phyloP scores from a whole-genome alignment of 345 rosid species.

The Camelina hispida region DNA sequence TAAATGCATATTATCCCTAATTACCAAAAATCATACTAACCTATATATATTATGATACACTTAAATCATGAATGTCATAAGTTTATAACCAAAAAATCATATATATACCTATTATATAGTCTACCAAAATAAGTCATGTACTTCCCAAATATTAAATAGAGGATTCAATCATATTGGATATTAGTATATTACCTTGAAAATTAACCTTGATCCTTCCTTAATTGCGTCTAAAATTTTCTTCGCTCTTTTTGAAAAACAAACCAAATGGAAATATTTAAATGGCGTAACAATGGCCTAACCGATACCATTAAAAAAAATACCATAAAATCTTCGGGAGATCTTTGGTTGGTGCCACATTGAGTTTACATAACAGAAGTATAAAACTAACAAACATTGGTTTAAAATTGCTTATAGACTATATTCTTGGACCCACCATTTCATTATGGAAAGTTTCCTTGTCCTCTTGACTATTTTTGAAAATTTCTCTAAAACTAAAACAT shows the following conservation, averaged over 20 bases:
- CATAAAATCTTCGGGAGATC: conserved; percentile 37
- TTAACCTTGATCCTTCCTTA: no score
- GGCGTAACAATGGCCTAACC: background rate
- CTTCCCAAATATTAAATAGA: no score
- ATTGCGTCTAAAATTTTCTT: background rate
- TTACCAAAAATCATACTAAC: no score
- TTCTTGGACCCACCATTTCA: conserved; percentile 19
- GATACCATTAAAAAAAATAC: conserved; percentile 22
- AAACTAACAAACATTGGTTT: background rate
- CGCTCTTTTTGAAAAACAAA: background rate
- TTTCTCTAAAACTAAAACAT: no score
- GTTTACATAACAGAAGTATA: conserved; percentile 7
- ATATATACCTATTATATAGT: no score
- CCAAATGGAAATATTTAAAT: background rate
- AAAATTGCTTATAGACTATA: conserved; percentile 7
- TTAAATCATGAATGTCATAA: no score
- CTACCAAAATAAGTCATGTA: no score
- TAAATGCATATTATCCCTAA: no score
- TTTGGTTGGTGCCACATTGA: conserved; percentile 35
- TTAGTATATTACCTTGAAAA: no score
- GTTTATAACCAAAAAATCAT: no score
- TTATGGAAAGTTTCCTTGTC: conserved; percentile 14
- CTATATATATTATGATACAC: no score
- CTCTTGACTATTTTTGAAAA: background rate
- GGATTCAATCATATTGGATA: no score